Conservation (phyloP, 495 filamentous ascomycete species). For the Amniculicola lignicola region DNA sequence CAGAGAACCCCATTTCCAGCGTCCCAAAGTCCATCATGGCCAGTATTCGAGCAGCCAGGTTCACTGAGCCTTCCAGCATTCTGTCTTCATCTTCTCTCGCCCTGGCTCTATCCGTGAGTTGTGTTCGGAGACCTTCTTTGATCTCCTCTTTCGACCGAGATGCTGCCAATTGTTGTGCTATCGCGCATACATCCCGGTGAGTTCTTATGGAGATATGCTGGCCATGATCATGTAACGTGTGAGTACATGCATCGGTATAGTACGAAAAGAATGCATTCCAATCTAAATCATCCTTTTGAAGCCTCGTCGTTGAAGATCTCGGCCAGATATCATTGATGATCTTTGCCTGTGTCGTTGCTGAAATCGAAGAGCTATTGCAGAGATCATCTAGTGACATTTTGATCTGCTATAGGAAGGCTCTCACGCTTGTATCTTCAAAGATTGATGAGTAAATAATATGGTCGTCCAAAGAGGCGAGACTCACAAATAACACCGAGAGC, state of each 20-base stretch:
- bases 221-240: neutral
- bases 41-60: neutral
- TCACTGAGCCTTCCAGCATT: slow-evolving; percentile 1
- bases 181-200: neutral
- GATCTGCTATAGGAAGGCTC: neutral
- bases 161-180: neutral
- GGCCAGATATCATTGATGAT: neutral
- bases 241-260: neutral
- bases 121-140: neutral
- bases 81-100: neutral
- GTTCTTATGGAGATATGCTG: neutral
- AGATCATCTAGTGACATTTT: too few species aligned
- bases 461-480: neutral
- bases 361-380: too few species aligned
- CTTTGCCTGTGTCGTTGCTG: too few species aligned
- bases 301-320: neutral
- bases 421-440: neutral
- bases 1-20: neutral
- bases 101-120: neutral
- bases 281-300: neutral
- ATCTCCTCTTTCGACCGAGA: neutral
- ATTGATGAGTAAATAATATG: neutral
- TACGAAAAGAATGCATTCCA: slow-evolving; percentile 3
- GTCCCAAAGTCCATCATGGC: slow-evolving; percentile 1
- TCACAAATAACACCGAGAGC: too few species aligned